Base-by-base conservation (phyloP, 2,329 filamentous ascomycete genomes). In the Colletotrichum chrysophilum region DNA sequence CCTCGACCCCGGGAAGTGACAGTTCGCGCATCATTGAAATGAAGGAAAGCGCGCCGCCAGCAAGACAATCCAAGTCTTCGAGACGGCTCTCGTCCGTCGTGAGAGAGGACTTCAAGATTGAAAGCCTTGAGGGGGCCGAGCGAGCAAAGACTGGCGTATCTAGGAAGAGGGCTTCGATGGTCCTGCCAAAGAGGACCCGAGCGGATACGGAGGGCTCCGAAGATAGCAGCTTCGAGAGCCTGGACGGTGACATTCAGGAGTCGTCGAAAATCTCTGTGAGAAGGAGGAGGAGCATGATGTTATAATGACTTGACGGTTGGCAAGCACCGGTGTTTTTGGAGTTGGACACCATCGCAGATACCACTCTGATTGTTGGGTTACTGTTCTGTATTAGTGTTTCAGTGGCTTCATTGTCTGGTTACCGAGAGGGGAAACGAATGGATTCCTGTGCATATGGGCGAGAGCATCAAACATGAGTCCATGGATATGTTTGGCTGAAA, bases 211-310 rank as follows among this genome's bases (percentile, higher is more conserved):
- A 84, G 12, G 75, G 72, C 7, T 24, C 79, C 7, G 80, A 83
- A 26, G 84, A 84, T 21, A 83, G 84, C 60, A 85, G 83, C 66
- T 77, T 72, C 7, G 77, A 78, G 24, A 69, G 60, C n/a, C 52
- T 70, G 7, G 74, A 73, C 58, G 34, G 64, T 13, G 66, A 71
- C 21, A 48, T 58, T 24, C 56, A 67, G 43, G 77, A 78, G 28
- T 52, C 67, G 30, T 68, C 74, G 16, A 85, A 67, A 81, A 81
- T 80, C 71, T 85, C 80, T 38, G 86, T 86, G 74, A 85, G 90
- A 79, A 85, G 90, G 78, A 86, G 90, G 78, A 86, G 89, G 79
- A 92, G 89, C 80, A 92, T 91, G 89, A 91, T 92, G 89, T 81
- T 91, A 82, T 91, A 85, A 89, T 78, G 74, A 70, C 55, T 66